These are phyloP conservation scores for Tolypocladium amazonense DNA, from an alignment of 2,329 filamentous ascomycete species.

Conservation along the genomic window DNA sequence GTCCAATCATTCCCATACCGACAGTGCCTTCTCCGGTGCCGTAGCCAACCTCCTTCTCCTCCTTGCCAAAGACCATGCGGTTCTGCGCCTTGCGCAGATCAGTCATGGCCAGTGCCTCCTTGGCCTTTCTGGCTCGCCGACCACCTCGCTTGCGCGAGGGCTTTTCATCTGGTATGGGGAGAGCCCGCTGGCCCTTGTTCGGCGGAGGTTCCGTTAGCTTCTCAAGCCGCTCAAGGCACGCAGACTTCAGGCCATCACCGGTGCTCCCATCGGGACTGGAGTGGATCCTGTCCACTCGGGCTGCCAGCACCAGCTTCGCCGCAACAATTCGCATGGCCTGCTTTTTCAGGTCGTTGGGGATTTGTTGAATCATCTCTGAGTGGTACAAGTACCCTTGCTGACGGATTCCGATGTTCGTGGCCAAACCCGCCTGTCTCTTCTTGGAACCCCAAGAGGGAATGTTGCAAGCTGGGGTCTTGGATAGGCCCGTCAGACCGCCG, in stretches of 20 bases:
- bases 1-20: slow-evolving; percentile 92
- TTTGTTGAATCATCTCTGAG: slow-evolving; percentile 76
- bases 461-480: slow-evolving; percentile 90
- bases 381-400: slow-evolving; percentile 92
- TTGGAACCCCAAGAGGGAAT: slow-evolving; percentile 84
- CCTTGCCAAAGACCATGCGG: slow-evolving; percentile 88
- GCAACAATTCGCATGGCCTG: slow-evolving; percentile 94
- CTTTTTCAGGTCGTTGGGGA: slow-evolving; percentile 77
- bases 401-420: slow-evolving; percentile 82
- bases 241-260: slow-evolving; percentile 70
- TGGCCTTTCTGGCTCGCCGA: slow-evolving; percentile 80
- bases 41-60: slow-evolving; percentile 89
- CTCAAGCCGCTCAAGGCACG: slow-evolving; percentile 77
- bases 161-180: slow-evolving; percentile 92
- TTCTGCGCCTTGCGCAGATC: slow-evolving; percentile 95
- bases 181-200: slow-evolving; percentile 76
- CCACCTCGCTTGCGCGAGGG: slow-evolving; percentile 88
- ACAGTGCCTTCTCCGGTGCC: slow-evolving; percentile 75
- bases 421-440: slow-evolving; percentile 73
- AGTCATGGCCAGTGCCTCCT: slow-evolving; percentile 95
- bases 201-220: slow-evolving; percentile 87
- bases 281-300: slow-evolving; percentile 79
- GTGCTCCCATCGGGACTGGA: slow-evolving; percentile 70
- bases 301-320: slow-evolving; percentile 87
- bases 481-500: slow-evolving; percentile 77